phyloP scores from a whole-genome alignment of 2,329 filamentous ascomycete species.

The Colletotrichum karsti region DNA sequence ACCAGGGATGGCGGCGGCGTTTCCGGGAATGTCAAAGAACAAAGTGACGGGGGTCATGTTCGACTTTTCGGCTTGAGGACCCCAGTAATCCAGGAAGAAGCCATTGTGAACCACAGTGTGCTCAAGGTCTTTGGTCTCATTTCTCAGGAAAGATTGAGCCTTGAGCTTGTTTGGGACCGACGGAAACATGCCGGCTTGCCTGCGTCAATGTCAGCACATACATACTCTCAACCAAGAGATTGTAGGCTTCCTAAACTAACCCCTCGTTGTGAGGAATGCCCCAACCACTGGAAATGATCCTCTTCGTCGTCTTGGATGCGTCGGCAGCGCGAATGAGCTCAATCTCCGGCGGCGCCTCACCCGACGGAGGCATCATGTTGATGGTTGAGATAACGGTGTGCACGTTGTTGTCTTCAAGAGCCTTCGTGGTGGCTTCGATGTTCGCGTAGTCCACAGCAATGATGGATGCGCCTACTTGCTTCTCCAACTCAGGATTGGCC shows the following conservation, averaged over 20 bases:
- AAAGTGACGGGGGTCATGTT: constrained; percentile 48
- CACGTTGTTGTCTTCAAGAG: constrained; percentile 45
- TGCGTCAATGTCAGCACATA: background rate
- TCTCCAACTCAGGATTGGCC: constrained; percentile 30
- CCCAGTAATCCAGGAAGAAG: constrained; percentile 56
- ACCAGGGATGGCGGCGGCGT: constrained; percentile 57
- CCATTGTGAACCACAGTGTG: constrained; percentile 49
- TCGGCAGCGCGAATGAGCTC: constrained; percentile 54
- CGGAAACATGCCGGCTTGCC: constrained; percentile 3
- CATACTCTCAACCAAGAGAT: too few relatives aligned
- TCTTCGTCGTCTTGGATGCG: constrained; percentile 42
- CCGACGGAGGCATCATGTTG: constrained; percentile 37
- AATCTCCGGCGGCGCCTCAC: constrained; percentile 41
- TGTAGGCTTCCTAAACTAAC: constrained; percentile 31
- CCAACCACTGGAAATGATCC: constrained; percentile 54
- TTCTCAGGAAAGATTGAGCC: constrained; percentile 35
- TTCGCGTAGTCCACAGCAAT: constrained; percentile 39
- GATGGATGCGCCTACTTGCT: constrained; percentile 34
- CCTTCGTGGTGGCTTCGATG: constrained; percentile 30
- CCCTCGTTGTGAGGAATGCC: constrained; percentile 42
- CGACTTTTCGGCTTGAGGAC: constrained; percentile 44
- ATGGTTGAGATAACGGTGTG: constrained; percentile 55
- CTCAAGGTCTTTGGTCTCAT: constrained; percentile 40
- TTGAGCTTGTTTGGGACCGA: constrained; percentile 17
- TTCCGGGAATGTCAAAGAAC: constrained; percentile 51